Evolutionary conservation across 192 early-diverging fungal species (phyloP).

Genomic region (Coemansia sp.): DNA sequence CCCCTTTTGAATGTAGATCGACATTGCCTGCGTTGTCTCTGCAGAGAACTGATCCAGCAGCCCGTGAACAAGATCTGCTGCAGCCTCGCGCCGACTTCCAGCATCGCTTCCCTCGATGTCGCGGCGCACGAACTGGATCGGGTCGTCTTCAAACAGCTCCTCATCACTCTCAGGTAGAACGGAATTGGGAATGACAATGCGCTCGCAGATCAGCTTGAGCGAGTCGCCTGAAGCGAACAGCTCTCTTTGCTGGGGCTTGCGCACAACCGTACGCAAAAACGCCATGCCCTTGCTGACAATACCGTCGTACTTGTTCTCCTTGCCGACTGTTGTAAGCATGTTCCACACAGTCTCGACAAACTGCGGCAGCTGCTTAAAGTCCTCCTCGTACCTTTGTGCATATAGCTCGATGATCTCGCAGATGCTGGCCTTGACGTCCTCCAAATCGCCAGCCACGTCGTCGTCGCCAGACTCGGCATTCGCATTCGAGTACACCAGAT

Average conservation of each 20-base stretch:
- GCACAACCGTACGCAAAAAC: slow-evolving; percentile 86
- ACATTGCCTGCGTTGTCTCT: slow-evolving; percentile 84
- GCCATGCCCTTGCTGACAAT: slow-evolving; percentile 88
- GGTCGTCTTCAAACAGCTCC: slow-evolving; percentile 96
- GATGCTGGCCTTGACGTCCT: slow-evolving; percentile 90
- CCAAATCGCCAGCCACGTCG: slow-evolving; percentile 78
- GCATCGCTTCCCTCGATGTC: slow-evolving; percentile 91
- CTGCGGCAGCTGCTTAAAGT: slow-evolving; percentile 72
- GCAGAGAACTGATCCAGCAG: slow-evolving; percentile 83
- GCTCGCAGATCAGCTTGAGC: slow-evolving; percentile 82
- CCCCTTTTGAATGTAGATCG: slow-evolving; percentile 69
- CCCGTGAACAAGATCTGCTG: slow-evolving; percentile 88
- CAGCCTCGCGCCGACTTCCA: slow-evolving; percentile 90
- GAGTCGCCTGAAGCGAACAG: slow-evolving; percentile 75
- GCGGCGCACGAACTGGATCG: slow-evolving; percentile 89
- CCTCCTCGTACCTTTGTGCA: slow-evolving; percentile 87
- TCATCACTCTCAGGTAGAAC: slow-evolving; percentile 81
- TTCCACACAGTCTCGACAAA: slow-evolving; percentile 91
- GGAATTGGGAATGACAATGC: slow-evolving; percentile 92
- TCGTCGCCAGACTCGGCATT: slow-evolving; percentile 70
- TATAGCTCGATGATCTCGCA: slow-evolving; percentile 92
- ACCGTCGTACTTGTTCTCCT: slow-evolving; percentile 76
- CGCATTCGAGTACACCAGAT: slow-evolving; percentile 79
- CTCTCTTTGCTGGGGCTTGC: slow-evolving; percentile 65
- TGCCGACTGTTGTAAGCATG: slow-evolving; percentile 74